Evolutionary conservation across 2,329 filamentous ascomycete genomes (phyloP).

Genomic region (Aspergillus pseudoviridinutans): DNA sequence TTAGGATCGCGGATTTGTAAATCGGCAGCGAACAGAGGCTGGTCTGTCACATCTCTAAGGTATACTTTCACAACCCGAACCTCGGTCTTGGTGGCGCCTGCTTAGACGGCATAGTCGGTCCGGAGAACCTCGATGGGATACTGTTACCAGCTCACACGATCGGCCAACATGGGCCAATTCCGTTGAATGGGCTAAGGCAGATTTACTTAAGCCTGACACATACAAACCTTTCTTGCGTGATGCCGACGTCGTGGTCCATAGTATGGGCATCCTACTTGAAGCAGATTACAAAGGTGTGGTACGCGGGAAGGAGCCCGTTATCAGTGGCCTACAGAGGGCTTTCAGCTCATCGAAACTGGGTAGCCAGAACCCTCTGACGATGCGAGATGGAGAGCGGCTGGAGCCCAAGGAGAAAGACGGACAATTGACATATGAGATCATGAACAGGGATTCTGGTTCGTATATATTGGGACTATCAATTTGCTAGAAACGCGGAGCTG

Average conservation of each 20-base stretch:
- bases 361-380: constrained; percentile 68
- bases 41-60: constrained; percentile 92
- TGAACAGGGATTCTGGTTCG: constrained; percentile 79
- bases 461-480: constrained; percentile 4
- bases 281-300: constrained; percentile 96
- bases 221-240: constrained; percentile 73
- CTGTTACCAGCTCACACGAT: constrained; percentile 65
- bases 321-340: constrained; percentile 71
- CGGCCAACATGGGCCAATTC: constrained; percentile 76
- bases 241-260: constrained; percentile 85
- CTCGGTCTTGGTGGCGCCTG: constrained; percentile 1
- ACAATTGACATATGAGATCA: constrained; percentile 90
- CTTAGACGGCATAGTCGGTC: constrained; percentile 62
- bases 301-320: constrained; percentile 75
- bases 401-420: constrained; percentile 63
- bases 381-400: constrained; percentile 56
- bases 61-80: constrained; percentile 38
- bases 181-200: constrained; percentile 82
- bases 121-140: constrained; percentile 80
- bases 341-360: constrained; percentile 63
- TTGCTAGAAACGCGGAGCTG: neutral
- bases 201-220: constrained; percentile 76
- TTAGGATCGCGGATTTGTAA: constrained; percentile 78
- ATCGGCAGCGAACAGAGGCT: constrained; percentile 76
- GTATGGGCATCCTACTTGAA: constrained; percentile 92